Percentiles rank a stretch among this genome's conserved stretches.
phyloP scores from a whole-genome alignment of 129 eudicot genomes.

The Artemisia argyi region DNA sequence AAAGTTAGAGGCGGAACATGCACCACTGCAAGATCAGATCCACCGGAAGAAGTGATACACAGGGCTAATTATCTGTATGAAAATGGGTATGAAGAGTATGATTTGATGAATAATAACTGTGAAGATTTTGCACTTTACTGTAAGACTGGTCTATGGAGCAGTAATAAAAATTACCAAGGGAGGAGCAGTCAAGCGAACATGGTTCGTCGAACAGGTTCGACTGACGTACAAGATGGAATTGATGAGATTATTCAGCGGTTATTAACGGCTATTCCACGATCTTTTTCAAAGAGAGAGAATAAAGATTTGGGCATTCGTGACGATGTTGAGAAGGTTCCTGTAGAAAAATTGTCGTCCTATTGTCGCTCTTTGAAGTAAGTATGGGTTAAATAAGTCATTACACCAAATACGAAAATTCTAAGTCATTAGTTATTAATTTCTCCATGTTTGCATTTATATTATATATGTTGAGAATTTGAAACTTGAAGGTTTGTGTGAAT shows the following conservation, averaged over 20 bases:
- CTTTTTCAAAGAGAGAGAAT: background rate
- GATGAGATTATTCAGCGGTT: too few relatives aligned
- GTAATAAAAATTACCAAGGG: background rate
- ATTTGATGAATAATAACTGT: background rate
- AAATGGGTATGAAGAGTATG: constrained; percentile 1
- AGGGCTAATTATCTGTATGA: constrained; percentile 11
- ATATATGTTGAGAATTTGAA: too few relatives aligned
- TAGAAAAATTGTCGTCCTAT: background rate
- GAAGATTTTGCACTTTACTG: constrained; percentile 15
- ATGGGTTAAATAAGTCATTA: too few relatives aligned
- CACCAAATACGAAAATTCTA: too few relatives aligned
- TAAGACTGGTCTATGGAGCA: background rate
- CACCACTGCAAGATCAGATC: constrained; percentile 3
- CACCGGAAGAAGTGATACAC: background rate
- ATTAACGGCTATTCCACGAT: background rate
- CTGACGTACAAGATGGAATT: too few relatives aligned
- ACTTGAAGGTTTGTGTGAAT: too few relatives aligned
- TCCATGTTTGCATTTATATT: too few relatives aligned
- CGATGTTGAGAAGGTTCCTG: constrained; percentile 15
- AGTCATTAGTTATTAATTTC: too few relatives aligned
- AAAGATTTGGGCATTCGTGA: constrained; percentile 12
- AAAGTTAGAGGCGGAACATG: constrained; percentile 18
- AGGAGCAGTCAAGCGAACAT: constrained; percentile 15
- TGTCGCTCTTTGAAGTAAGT: too few relatives aligned
- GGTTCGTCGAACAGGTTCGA: background rate